Conservation (phyloP, 495 filamentous ascomycete species). For the Clohesyomyces aquaticus region DNA sequence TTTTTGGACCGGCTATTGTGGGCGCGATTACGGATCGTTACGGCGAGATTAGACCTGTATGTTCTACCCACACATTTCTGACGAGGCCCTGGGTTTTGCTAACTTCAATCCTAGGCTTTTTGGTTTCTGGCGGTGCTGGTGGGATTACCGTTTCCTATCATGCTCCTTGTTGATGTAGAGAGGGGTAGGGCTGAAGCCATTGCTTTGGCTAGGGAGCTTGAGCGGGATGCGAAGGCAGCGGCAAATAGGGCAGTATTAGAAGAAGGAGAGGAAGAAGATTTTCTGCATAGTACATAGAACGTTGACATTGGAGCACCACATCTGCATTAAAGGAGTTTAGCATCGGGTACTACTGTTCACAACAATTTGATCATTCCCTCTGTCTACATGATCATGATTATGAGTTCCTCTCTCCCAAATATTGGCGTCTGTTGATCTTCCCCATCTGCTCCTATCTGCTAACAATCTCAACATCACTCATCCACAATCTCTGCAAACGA, state of each 20-base stretch:
- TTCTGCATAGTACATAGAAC: background rate
- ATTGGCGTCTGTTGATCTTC: too few species aligned
- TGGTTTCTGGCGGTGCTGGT: slow-evolving; percentile 87
- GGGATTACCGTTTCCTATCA: slow-evolving; percentile 78
- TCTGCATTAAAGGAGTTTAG: slow-evolving; percentile 14
- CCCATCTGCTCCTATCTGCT: too few species aligned
- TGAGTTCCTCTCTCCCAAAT: too few species aligned
- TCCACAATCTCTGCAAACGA: background rate
- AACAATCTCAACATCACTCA: background rate
- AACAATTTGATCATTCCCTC: too few species aligned
- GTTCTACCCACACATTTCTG: slow-evolving; percentile 15
- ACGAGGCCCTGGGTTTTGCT: background rate
- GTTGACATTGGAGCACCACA: background rate
- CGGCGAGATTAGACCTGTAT: slow-evolving; percentile 78
- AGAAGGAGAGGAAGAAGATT: background rate
- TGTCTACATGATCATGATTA: too few species aligned
- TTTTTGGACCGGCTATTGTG: slow-evolving; percentile 94
- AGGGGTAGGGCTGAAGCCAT: slow-evolving; percentile 79
- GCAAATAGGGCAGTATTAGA: background rate
- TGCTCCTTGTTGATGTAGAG: slow-evolving; percentile 86
- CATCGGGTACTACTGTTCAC: slow-evolving; percentile 1
- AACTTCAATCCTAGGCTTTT: slow-evolving; percentile 62
- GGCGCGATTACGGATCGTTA: slow-evolving; percentile 87
- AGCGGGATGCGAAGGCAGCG: background rate
- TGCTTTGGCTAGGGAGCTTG: slow-evolving; percentile 67